A percentile compares a stretch with the other conserved stretches of the same genome.
Conservation (phyloP, 2,329 filamentous ascomycete genomes). For the Cordyceps pruinosa region DNA sequence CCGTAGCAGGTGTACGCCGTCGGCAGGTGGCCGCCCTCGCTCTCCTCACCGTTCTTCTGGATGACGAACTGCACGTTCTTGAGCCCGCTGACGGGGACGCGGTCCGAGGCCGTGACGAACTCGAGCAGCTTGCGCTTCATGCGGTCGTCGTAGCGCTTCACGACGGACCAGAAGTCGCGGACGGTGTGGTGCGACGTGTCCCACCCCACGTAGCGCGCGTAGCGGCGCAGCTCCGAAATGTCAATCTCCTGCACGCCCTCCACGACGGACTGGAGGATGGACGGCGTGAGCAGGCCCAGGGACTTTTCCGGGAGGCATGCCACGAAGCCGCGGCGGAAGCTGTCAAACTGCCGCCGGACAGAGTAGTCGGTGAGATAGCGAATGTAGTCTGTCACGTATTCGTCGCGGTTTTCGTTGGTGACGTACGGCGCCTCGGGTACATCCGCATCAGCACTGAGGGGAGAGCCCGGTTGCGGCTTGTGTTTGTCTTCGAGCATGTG, state of each 20-base stretch:
- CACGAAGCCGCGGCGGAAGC: constrained; percentile 76
- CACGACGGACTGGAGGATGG: constrained; percentile 66
- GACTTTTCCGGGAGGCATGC: constrained; percentile 65
- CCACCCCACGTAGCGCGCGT: constrained; percentile 78
- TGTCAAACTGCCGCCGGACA: constrained; percentile 66
- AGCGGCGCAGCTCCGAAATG: constrained; percentile 61
- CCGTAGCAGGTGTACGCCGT: constrained; percentile 93
- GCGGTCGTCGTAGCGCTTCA: constrained; percentile 57
- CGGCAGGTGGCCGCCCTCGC: constrained; percentile 55
- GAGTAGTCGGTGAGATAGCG: constrained; percentile 74
- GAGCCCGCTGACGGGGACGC: constrained; percentile 81
- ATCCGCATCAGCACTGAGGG: constrained; percentile 32
- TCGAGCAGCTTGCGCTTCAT: constrained; percentile 75
- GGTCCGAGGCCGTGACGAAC: constrained; percentile 90
- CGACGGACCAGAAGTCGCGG: constrained; percentile 76
- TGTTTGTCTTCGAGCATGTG: constrained; percentile 42
- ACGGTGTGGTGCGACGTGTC: constrained; percentile 62
- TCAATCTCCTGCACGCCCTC: constrained; percentile 82
- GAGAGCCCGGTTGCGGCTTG: constrained; percentile 48
- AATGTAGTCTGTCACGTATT: constrained; percentile 80
- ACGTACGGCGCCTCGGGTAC: constrained; percentile 59
- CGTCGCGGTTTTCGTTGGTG: constrained; percentile 68
- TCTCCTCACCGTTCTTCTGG: constrained; percentile 65
- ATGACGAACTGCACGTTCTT: constrained; percentile 77
- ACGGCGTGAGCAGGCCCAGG: constrained; percentile 63